Base-by-base conservation (phyloP, 2,329 filamentous ascomycete species). In the Fusarium solani-melongenae region DNA sequence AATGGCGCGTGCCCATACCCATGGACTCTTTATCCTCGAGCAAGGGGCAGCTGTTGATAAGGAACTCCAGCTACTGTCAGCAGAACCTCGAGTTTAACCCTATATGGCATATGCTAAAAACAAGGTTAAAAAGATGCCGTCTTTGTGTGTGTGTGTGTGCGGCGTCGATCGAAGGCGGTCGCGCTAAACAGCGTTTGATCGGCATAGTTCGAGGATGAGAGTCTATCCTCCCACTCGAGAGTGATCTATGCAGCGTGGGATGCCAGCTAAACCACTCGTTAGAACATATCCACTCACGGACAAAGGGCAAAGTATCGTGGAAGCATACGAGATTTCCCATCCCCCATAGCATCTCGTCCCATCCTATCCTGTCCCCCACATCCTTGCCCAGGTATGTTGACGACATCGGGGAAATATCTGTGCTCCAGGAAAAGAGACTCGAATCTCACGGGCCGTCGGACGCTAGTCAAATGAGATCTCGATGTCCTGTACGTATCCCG, bases 101-200 rank as follows among this genome's bases (percentile, higher is more conserved):
- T 60, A 74, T 57, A 65, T 49, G 36, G 57, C 9, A 66, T 29
- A 66, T 55, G 65, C 55, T 59, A 63, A 65, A 73, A 72, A 74
- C 34, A 73, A 73, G 71, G 68, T 73, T 73, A 73, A 74, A 72
- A 62, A 27, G 44, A 57, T 56, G 62, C 49, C 60, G 31, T 17
- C 51, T 55, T 31, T 58, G 44, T n/a, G 64, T 34, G 24, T 58
- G 44, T n/a, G 64, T 34, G 24, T 29, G 44, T 31, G 46, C 46
- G 27, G 27, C 24, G 44, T 49, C 15, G 44, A 49, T 49, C 44
- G 24, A 49, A 17, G 15, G 44, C 46, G 24, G 46, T 31, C 46
- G 27, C 17, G 24, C 46, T 51, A 51, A 11, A 51, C 46, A 51
- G 20, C 46, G 46, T 51, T 31, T 31, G 46, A 51, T 31, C 27